Base-by-base conservation (phyloP, 139 green algal genomes). In the Mesotaenium endlicherianum region DNA sequence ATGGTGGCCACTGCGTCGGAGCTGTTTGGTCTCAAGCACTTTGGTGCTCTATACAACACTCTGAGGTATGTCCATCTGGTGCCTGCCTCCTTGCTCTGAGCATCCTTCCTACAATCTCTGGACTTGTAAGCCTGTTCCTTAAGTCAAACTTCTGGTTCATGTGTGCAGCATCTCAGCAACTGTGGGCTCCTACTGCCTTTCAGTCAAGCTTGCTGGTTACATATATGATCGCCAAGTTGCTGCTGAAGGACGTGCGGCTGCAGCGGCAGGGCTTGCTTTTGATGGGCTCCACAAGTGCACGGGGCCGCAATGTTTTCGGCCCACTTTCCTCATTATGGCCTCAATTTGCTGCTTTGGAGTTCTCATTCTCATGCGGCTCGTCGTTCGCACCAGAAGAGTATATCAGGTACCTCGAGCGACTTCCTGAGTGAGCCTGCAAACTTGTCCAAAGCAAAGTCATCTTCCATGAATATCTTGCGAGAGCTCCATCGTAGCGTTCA, bases 1-100 rank as follows among this genome's bases (percentile, higher is more conserved):
- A 87, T 97, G 40, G 91, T 93, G 1, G 83, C 91, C 17, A 89
- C 94, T 30, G 83, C 90, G 0, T 89, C 81, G 1, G 92, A 94
- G 58, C 39, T 94, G 41, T 94, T 93, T 77, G 91, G 92, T 2
- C 79, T 94, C 0, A 80, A 77, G 45, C 72, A 92, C 80, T 94
- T 94, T 83, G 92, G 80, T 14, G 80, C 70, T 1, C 31, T 86
- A 11, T 85, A 85, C 0, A 86, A 86, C 17, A 75, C 42, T 2
- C 68, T 84, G n/a, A 84, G 72, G 72, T 80, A 34, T 42, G 16
- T 55, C 6, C 39, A 20, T 30, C 39, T 64, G 17, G 4, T 53
- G 20, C 39, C 39, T 75, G 0, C 8, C 31, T 75, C 53, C 53
- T 20, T 11, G 0, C 53, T 67, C 55, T 40, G 1, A 17, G 1